These are phyloP conservation scores for Paraglomus occultum DNA, from an alignment of 192 early-diverging fungal species.

Conservation along the genomic window DNA sequence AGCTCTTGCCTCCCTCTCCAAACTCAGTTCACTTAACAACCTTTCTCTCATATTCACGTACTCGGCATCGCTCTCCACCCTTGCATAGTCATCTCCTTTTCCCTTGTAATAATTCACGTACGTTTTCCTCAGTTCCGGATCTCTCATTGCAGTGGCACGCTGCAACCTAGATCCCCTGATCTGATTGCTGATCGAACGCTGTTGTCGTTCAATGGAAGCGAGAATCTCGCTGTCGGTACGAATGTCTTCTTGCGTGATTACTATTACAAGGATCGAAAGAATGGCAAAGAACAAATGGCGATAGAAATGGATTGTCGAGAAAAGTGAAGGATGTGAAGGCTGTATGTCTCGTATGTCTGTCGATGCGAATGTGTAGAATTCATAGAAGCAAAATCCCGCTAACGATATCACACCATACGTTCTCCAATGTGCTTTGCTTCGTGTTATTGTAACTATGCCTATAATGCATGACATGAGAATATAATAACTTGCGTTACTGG, in stretches of 20 bases:
- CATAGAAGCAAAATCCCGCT: slow-evolving; percentile 2
- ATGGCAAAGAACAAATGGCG: slow-evolving; percentile 4
- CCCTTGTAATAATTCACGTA: slow-evolving; percentile 22
- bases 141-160: slow-evolving; percentile 12
- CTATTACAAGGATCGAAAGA: not conserved
- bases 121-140: slow-evolving; percentile 9
- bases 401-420: slow-evolving; percentile 23
- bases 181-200: not conserved
- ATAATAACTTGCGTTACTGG: slow-evolving; percentile 18
- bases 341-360: not conserved
- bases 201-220: not conserved
- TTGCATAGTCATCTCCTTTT: not conserved
- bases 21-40: slow-evolving; percentile 4
- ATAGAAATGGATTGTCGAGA: slow-evolving; percentile 9
- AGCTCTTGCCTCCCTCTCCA: slow-evolving; percentile 15
- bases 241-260: slow-evolving; percentile 1
- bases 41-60: slow-evolving; percentile 6
- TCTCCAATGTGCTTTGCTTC: slow-evolving; percentile 19
- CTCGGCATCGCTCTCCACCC: not conserved
- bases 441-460: slow-evolving; percentile 11
- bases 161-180: slow-evolving; percentile 6
- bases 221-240: slow-evolving; percentile 9
- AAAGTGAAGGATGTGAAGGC: slow-evolving; percentile 9
- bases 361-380: slow-evolving; percentile 11
- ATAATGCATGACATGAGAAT: slow-evolving; percentile 4